Percentiles rank a stretch among this genome's conserved stretches.
Evolutionary conservation across 495 filamentous ascomycete genomes (phyloP).

Genomic region (Melanomma pulvis-pyrius): DNA sequence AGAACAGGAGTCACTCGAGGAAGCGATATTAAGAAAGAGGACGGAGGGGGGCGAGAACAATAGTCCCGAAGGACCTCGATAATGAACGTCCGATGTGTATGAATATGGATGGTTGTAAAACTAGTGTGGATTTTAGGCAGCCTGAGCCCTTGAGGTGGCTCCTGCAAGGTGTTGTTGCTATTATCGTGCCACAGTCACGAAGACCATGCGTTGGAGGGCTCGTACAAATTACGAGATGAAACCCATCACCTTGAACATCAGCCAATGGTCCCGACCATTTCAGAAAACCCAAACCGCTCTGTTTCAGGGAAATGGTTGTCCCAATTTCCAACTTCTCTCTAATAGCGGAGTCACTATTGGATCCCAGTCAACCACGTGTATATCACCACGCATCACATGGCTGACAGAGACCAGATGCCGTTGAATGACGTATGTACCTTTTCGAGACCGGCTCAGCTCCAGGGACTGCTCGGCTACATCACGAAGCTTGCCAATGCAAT

Average conservation of each 20-base stretch:
- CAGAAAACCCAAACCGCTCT: not conserved
- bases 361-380: too few species aligned
- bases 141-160: not conserved
- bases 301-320: not conserved
- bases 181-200: not conserved
- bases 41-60: constrained; percentile 21
- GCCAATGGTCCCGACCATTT: not conserved
- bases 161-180: not conserved
- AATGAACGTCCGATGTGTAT: constrained; percentile 22
- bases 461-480: not conserved
- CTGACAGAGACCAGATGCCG: too few species aligned
- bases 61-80: constrained; percentile 25
- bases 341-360: not conserved
- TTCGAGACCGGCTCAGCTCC: too few species aligned
- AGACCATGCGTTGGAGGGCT: not conserved
- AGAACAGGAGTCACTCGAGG: constrained; percentile 72
- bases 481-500: not conserved
- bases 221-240: not conserved
- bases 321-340: not conserved
- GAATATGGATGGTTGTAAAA: constrained; percentile 33
- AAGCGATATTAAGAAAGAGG: constrained; percentile 57
- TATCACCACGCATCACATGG: too few species aligned
- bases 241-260: not conserved
- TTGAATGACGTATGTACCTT: too few species aligned
- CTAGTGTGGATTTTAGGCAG: constrained; percentile 23